Percentiles rank a stretch among this genome's conserved stretches.
These are phyloP conservation scores for Suhomyces anneliseae DNA, from an alignment of 1,139 yeast species.

Conservation along the genomic window DNA sequence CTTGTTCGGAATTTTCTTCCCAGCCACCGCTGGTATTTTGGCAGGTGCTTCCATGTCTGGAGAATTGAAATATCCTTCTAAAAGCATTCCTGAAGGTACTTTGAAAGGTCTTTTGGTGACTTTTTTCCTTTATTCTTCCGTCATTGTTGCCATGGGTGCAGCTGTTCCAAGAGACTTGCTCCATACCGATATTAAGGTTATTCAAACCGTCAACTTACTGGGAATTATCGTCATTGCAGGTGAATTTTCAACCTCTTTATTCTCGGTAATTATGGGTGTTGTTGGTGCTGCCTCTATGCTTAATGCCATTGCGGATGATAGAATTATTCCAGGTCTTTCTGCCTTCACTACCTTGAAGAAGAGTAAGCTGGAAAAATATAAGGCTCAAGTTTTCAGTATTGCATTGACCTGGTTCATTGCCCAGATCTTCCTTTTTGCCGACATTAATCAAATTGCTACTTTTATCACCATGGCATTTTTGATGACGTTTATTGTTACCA, in stretches of 20 bases:
- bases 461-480: constrained; percentile 95
- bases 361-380: constrained; percentile 48
- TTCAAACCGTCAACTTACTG: constrained; percentile 75
- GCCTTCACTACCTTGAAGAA: constrained; percentile 54
- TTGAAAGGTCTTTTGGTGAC: constrained; percentile 76
- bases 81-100: constrained; percentile 88
- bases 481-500: constrained; percentile 92
- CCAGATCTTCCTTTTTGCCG: constrained; percentile 81
- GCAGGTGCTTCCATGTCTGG: constrained; percentile 99
- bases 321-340: constrained; percentile 73
- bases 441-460: constrained; percentile 90
- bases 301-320: constrained; percentile 88
- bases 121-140: constrained; percentile 68
- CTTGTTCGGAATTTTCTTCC: constrained; percentile 91
- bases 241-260: constrained; percentile 83
- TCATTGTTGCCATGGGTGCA: constrained; percentile 75
- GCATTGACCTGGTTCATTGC: constrained; percentile 77
- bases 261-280: constrained; percentile 91
- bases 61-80: constrained; percentile 81
- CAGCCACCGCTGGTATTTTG: constrained; percentile 96
- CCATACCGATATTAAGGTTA: constrained; percentile 74
- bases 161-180: constrained; percentile 78
- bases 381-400: constrained; percentile 51
- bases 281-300: constrained; percentile 91
- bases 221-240: constrained; percentile 79